Evolutionary conservation across 768 basidiomycete genomes (phyloP).

Genomic region (Russula ochroleuca): DNA sequence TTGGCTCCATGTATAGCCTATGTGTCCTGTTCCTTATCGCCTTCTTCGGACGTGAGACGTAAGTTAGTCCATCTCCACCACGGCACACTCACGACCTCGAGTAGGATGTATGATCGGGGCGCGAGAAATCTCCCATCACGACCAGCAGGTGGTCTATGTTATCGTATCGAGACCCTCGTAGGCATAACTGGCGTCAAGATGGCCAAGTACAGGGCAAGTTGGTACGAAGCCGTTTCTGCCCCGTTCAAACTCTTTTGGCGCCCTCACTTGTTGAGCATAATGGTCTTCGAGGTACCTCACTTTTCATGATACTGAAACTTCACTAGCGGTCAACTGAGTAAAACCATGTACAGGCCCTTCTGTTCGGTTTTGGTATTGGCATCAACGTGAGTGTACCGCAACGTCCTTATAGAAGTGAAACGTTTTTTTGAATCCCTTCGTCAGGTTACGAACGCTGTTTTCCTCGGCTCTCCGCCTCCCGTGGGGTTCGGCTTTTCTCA

Average conservation of each 20-base stretch:
- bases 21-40: slow-evolving; percentile 54
- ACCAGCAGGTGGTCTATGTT: slow-evolving; percentile 38
- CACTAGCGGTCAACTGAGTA: neutral
- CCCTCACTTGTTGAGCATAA: slow-evolving; percentile 54
- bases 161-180: slow-evolving; percentile 55
- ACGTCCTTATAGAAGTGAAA: neutral
- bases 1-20: slow-evolving; percentile 54
- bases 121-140: slow-evolving; percentile 38
- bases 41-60: slow-evolving; percentile 67
- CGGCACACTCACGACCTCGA: slow-evolving; percentile 12
- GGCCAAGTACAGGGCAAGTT: slow-evolving; percentile 51
- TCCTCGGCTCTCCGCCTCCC: slow-evolving; percentile 52
- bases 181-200: slow-evolving; percentile 59
- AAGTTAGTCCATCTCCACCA: slow-evolving; percentile 25
- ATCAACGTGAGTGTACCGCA: slow-evolving; percentile 44
- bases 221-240: slow-evolving; percentile 43
- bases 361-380: slow-evolving; percentile 64
- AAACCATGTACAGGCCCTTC: slow-evolving; percentile 39
- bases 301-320: neutral
- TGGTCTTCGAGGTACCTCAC: slow-evolving; percentile 38
- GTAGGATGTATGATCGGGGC: slow-evolving; percentile 58
- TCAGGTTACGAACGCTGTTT: slow-evolving; percentile 62
- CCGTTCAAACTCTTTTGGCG: slow-evolving; percentile 56
- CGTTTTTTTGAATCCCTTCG: neutral
- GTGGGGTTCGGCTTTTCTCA: slow-evolving; percentile 50